phyloP scores from a whole-genome alignment of 2,329 filamentous ascomycete genomes.

The Colletotrichum sp. region DNA sequence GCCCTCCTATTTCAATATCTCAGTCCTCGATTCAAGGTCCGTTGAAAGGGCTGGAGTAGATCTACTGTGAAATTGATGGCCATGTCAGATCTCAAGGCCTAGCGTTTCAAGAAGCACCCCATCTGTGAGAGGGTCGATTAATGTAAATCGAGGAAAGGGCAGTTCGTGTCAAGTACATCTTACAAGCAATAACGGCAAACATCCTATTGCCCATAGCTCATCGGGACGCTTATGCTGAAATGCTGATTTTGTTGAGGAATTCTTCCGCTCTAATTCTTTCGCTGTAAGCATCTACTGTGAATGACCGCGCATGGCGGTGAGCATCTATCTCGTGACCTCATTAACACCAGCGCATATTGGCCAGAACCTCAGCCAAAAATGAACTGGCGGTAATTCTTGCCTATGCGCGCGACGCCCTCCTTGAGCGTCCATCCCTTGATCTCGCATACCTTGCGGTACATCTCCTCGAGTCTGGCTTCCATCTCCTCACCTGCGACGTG shows the following conservation, averaged over 20 bases:
- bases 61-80: not conserved
- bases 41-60: not conserved
- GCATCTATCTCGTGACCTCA: not conserved
- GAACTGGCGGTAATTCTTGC: conserved; percentile 79
- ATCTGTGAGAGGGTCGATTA: not conserved
- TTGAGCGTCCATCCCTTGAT: conserved; percentile 80
- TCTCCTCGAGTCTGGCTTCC: conserved; percentile 78
- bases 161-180: not conserved
- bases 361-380: conserved; percentile 61
- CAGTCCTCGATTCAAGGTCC: not conserved
- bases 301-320: not conserved
- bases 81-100: not conserved
- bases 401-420: conserved; percentile 71
- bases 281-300: not conserved
- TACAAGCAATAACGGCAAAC: not conserved
- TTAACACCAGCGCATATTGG: not conserved
- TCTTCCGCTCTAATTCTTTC: not conserved
- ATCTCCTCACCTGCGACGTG: conserved; percentile 82
- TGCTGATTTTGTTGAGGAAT: not conserved
- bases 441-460: conserved; percentile 76
- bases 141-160: not conserved
- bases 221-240: not conserved
- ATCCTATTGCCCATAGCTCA: not conserved
- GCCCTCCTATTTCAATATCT: not conserved
- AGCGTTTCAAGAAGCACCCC: not conserved